Base-by-base conservation (phyloP, 1,139 yeast species). In the Candida sp. region DNA sequence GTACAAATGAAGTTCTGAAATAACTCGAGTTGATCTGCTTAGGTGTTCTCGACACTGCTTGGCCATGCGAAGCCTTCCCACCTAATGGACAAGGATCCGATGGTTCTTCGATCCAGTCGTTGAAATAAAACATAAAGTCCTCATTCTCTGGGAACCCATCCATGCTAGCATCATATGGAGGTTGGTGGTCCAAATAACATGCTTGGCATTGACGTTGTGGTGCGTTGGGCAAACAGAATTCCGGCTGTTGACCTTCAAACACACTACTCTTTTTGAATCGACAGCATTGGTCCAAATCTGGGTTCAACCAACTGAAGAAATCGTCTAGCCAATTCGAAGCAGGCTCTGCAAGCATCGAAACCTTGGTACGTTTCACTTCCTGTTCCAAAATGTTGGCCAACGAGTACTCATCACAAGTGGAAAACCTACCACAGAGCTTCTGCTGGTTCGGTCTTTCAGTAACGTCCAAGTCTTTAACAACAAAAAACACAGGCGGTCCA, bases 11-110 rank as follows among this genome's bases (percentile, higher is more conserved):
- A 0, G 96, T 83, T 56, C 98, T 73, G 70, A 93, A 90, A 38
- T 83, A 79, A 3, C 94, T 84, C 1, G 96, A 76, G 4, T 65
- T 59, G 23, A 93, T 78, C 1, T 61, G 61, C 8, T 60, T 50
- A 0, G 73, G 69, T 17, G 75, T 69, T 26, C 62, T 50, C 1
- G 78, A 67, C 17, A 94, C 75, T 0, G 96, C 78, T 5, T 75
- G 70, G 0, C 89, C 80, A 63, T 93, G 94, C 0, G 98, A 96
- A 0, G 98, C 98, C 62, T 90, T 88, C 1, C 99, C 99, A 3
- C 97, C 98, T 31, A 94, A 74, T 1, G 98, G 98, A 68, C 99
- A 94, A 3, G 96, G 92, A 60, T 90, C 96, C 52, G 97, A 88
- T 2, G 85, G 85, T 42, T 90, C 90, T 42, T 84, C 77, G 31